Conservation (phyloP, 805 yeast genomes). For the Wickerhamiella dianesei region DNA sequence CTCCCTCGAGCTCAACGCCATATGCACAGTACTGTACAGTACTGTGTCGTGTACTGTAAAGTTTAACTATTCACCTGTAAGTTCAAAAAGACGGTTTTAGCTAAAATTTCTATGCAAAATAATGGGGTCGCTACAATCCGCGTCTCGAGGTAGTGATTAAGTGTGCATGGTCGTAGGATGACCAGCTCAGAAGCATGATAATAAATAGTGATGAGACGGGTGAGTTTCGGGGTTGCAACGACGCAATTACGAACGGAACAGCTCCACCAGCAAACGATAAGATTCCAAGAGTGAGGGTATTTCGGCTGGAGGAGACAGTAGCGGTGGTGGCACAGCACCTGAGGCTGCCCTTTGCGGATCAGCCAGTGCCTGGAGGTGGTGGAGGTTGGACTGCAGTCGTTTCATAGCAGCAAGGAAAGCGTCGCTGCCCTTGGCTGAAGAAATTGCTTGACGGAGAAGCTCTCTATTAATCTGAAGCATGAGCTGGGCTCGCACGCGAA, state of each 20-base stretch:
- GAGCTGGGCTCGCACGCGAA: conserved; percentile 8
- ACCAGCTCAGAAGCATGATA: conserved; percentile 9
- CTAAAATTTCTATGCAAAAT: neutral
- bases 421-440: conserved; percentile 5
- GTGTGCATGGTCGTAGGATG: too few species aligned
- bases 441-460: conserved; percentile 10
- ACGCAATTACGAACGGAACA: conserved; percentile 16
- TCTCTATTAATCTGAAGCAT: conserved; percentile 16
- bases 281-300: conserved; percentile 22
- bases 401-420: conserved; percentile 21
- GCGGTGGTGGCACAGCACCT: conserved; percentile 18
- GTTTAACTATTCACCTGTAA: too few species aligned
- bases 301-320: conserved; percentile 22
- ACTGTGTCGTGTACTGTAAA: too few species aligned
- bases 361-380: conserved; percentile 24
- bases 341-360: conserved; percentile 11
- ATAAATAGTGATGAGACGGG: conserved; percentile 19
- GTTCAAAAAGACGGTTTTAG: neutral
- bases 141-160: neutral
- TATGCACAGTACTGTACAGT: too few species aligned
- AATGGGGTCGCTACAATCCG: neutral
- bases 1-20: too few species aligned
- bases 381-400: conserved; percentile 26
- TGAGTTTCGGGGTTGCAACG: neutral
- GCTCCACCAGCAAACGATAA: conserved; percentile 22